phyloP scores from a whole-genome alignment of 371 early-diverging fungal species.

The Mortierella sp. region DNA sequence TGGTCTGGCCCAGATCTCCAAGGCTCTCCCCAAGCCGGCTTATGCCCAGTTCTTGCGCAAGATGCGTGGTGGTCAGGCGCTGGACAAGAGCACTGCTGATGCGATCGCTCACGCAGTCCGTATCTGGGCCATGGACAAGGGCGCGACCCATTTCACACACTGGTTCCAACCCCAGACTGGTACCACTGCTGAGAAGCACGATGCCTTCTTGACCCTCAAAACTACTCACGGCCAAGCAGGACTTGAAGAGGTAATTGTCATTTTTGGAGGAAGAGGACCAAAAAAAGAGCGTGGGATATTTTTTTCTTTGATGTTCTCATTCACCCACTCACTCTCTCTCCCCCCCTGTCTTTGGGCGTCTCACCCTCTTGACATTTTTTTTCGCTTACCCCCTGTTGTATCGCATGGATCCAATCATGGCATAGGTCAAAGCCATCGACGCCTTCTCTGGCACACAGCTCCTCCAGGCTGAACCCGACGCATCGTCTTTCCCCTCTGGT shows the following conservation, averaged over 20 bases:
- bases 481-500: conserved; percentile 98
- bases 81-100: conserved; percentile 95
- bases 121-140: conserved; percentile 95
- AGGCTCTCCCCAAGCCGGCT: conserved; percentile 93
- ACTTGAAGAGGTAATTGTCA: conserved; percentile 83
- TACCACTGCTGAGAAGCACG: conserved; percentile 98
- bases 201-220: conserved; percentile 92
- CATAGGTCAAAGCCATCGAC: conserved; percentile 84
- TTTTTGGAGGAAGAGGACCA: background rate
- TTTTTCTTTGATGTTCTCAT: background rate
- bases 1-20: conserved; percentile 83
- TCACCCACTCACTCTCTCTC: background rate
- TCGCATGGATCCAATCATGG: background rate
- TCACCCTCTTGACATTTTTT: background rate
- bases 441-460: conserved; percentile 96
- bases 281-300: conserved; percentile 5
- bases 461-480: conserved; percentile 98
- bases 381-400: background rate
- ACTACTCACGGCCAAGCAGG: conserved; percentile 80
- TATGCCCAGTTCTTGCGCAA: conserved; percentile 90
- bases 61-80: conserved; percentile 82
- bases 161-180: conserved; percentile 99
- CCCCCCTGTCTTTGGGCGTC: background rate
- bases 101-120: conserved; percentile 97
- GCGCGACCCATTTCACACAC: conserved; percentile 97